Base-by-base conservation (phyloP, 805 yeast species). In the Blastobotrys attinorum region DNA sequence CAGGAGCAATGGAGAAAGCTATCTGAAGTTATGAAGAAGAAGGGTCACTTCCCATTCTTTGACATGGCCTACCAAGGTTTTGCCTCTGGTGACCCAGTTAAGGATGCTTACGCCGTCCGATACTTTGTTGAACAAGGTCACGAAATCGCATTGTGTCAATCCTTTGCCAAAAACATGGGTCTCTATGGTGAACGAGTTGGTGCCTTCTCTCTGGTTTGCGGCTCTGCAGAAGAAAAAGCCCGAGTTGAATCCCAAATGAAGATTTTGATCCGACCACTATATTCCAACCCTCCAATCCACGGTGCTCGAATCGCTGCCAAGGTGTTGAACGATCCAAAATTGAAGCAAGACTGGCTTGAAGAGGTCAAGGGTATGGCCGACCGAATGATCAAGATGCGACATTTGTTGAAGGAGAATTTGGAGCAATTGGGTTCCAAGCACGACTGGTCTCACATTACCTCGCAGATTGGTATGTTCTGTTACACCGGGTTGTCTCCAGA, bases 61-160 rank as follows among this genome's bases (percentile, higher is more conserved):
- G 97, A 89, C 69, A 79, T 83, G 79, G 97, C 97, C 2, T 89
- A 89, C 70, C 97, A 89, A 67, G 97, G 97, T 20, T 85, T 90
- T 58, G 87, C 94, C 39, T 77, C 94, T 3, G 97, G 97, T 45
- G 75, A 79, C 55, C 75, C 87, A 50, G 77, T 75, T 60, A 69
- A 77, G 58, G 97, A 89, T 63, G 81, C 80, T 22, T 75, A 69
- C 56, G 64, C 79, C 3, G 58, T 77, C 31, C 65, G 76, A 40
- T 59, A 70, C 60, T 67, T 73, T 47, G 62, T 67, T 17, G 60
- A 64, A 40, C 64, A 65, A 50, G 66, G 66, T 37, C 59, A 57
- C 40, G 65, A 65, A 39, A 51, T 71, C 33, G 63, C 62, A 4
- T 75, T 89, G 45, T 83, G 95, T 60, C 97, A 89, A 66, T 85